Evolutionary conservation across 148 eudicot genomes (phyloP).

Genomic region (Oxyria digyna): DNA sequence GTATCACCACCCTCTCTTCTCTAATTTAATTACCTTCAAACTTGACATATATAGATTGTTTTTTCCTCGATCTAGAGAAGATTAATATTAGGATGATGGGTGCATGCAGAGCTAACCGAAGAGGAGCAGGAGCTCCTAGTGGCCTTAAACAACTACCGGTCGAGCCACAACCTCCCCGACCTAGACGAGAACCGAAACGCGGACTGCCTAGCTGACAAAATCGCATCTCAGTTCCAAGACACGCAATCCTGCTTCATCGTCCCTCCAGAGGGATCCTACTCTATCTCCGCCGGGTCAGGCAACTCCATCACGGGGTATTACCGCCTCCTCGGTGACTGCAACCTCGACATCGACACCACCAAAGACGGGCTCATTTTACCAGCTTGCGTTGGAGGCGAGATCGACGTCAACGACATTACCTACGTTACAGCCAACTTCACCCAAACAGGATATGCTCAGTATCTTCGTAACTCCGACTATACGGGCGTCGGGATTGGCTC

Average conservation of each 20-base stretch:
- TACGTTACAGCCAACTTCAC: constrained; percentile 74
- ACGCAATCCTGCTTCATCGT: constrained; percentile 25
- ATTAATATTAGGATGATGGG: background rate
- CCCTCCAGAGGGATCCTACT: constrained; percentile 12
- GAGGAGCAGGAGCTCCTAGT: constrained; percentile 55
- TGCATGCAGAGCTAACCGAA: constrained; percentile 19
- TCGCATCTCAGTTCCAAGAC: constrained; percentile 32
- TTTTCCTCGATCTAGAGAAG: no score
- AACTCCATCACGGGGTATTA: constrained; percentile 31
- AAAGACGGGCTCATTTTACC: constrained; percentile 51
- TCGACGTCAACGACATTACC: constrained; percentile 31
- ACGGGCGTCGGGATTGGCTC: constrained; percentile 58
- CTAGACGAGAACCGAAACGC: constrained; percentile 46
- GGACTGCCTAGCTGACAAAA: constrained; percentile 50
- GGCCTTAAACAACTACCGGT: constrained; percentile 68
- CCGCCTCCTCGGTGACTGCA: constrained; percentile 41
- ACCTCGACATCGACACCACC: constrained; percentile 36
- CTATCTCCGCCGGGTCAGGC: constrained; percentile 19
- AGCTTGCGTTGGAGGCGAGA: constrained; percentile 49
- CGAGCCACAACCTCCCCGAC: constrained; percentile 21
- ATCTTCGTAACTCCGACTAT: constrained; percentile 43
- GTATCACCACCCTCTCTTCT: background rate
- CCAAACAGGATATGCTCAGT: constrained; percentile 21
- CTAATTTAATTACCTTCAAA: no score
- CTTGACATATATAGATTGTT: no score